Percentiles rank a stretch among this genome's conserved stretches.
Evolutionary conservation across 2,329 filamentous ascomycete genomes (phyloP).

Genomic region (Fusarium camptoceras): DNA sequence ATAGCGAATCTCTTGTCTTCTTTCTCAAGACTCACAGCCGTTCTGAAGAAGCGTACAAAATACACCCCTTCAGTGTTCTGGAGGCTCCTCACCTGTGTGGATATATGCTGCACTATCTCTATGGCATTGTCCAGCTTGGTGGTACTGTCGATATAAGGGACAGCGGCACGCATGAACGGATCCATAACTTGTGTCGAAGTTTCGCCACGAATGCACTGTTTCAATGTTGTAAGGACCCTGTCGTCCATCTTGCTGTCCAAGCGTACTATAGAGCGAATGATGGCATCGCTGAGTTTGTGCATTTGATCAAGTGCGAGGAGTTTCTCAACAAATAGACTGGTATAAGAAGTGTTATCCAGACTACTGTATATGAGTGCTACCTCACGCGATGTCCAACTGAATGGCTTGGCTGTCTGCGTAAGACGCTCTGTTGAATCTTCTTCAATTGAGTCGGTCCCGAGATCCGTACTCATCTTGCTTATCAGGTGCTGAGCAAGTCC

Average conservation of each 20-base stretch:
- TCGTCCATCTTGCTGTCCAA: slow-evolving; percentile 63
- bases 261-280: slow-evolving; percentile 69
- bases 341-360: slow-evolving; percentile 40
- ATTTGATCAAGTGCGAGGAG: slow-evolving; percentile 73
- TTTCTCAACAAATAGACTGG: slow-evolving; percentile 72
- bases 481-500: slow-evolving; percentile 61
- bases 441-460: slow-evolving; percentile 52
- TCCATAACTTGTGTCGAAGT: slow-evolving; percentile 57
- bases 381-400: slow-evolving; percentile 61
- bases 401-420: slow-evolving; percentile 48
- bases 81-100: slow-evolving; percentile 57
- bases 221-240: slow-evolving; percentile 65
- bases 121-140: slow-evolving; percentile 50
- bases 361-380: slow-evolving; percentile 59
- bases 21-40: slow-evolving; percentile 46
- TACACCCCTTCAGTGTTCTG: slow-evolving; percentile 61
- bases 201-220: slow-evolving; percentile 63
- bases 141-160: slow-evolving; percentile 63
- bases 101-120: slow-evolving; percentile 58
- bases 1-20: slow-evolving; percentile 43
- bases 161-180: slow-evolving; percentile 69
- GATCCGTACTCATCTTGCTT: slow-evolving; percentile 55
- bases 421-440: slow-evolving; percentile 57
- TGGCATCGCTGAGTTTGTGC: slow-evolving; percentile 60
- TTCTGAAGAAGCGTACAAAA: slow-evolving; percentile 60